Conservation (phyloP, 257 asterid species). For the Agastache rugosa region DNA sequence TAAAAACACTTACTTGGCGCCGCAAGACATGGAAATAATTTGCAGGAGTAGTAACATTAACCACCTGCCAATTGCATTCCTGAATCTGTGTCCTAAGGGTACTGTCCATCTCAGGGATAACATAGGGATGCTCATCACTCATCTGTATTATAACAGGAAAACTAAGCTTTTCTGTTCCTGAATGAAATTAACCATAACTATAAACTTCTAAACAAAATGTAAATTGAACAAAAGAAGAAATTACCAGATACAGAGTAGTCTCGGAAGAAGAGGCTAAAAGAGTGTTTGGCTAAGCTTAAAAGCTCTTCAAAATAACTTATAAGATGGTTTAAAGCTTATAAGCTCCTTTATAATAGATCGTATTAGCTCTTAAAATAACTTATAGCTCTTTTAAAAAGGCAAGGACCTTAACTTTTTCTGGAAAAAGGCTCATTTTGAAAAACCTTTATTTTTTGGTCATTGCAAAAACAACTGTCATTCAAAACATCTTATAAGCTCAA, state of each 20-base stretch:
- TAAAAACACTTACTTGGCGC: slow-evolving; percentile 74
- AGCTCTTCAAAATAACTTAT: neutral
- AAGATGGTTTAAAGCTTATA: neutral
- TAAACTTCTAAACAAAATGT: neutral
- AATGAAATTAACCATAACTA: neutral
- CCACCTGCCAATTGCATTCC: slow-evolving; percentile 99
- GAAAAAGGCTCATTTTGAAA: neutral
- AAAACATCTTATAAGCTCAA: neutral
- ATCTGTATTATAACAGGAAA: slow-evolving; percentile 61
- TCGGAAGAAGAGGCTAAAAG: neutral
- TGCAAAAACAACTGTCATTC: neutral
- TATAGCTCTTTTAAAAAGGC: neutral
- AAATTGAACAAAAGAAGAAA: neutral
- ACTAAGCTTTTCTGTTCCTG: slow-evolving; percentile 9
- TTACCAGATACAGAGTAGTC: neutral
- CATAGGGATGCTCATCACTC: slow-evolving; percentile 92
- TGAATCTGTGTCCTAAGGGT: slow-evolving; percentile 91
- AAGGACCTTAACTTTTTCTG: neutral
- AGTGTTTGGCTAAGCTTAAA: neutral
- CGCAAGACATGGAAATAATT: slow-evolving; percentile 98
- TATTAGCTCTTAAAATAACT: neutral
- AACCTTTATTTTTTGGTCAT: neutral
- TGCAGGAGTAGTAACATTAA: slow-evolving; percentile 98
- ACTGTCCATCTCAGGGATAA: slow-evolving; percentile 96
- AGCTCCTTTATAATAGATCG: neutral